A percentile compares a stretch with the other conserved stretches of the same genome.
Conservation (phyloP, 2,329 filamentous ascomycete genomes). For the Fusarium xylarioides region DNA sequence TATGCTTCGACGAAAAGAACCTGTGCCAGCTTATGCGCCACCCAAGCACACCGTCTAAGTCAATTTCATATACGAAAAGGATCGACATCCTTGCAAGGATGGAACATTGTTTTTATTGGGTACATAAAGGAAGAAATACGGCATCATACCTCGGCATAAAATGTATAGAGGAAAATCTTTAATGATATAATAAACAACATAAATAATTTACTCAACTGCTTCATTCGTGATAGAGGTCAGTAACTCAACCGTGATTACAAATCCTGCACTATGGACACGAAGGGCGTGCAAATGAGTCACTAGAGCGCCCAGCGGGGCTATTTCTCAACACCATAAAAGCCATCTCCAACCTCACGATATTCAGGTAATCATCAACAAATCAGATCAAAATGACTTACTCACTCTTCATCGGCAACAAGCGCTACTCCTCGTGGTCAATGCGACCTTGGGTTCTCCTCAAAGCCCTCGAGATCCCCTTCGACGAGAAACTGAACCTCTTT, state of each 20-base stretch:
- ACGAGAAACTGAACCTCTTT: slow-evolving; percentile 51
- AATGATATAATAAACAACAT: neutral
- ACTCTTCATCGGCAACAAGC: slow-evolving; percentile 56
- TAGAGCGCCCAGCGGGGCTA: neutral
- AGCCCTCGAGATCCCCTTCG: slow-evolving; percentile 54
- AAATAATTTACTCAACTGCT: neutral
- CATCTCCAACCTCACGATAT: neutral
- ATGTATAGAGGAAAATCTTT: neutral
- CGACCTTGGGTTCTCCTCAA: slow-evolving; percentile 57
- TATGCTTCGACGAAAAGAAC: slow-evolving; percentile 14
- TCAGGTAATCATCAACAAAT: neutral
- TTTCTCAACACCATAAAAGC: slow-evolving; percentile 13
- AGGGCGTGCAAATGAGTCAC: slow-evolving; percentile 22
- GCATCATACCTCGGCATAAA: neutral
- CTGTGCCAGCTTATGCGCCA: neutral
- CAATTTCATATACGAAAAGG: neutral
- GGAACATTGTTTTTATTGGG: neutral
- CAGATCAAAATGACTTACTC: slow-evolving; percentile 46
- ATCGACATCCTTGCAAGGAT: neutral
- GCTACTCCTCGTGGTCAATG: slow-evolving; percentile 59
- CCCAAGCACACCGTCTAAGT: slow-evolving; percentile 9
- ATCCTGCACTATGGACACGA: neutral
- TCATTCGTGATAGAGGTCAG: neutral
- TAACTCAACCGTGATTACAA: slow-evolving; percentile 7
- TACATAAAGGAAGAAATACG: neutral